Evolutionary conservation across 2,329 filamentous ascomycete species (phyloP).

Genomic region (Dactylellina haptotyla): DNA sequence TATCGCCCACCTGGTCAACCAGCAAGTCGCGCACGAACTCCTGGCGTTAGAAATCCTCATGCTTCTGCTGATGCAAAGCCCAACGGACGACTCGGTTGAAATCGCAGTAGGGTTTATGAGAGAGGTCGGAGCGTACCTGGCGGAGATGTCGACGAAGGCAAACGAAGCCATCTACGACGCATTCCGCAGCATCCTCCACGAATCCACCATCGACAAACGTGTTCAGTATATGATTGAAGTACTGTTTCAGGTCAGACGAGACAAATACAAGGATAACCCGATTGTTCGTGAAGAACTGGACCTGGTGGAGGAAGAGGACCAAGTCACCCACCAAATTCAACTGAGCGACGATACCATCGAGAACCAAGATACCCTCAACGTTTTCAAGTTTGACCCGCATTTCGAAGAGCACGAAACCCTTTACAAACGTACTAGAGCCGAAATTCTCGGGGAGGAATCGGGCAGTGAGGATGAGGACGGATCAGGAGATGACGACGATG

Average conservation of each 20-base stretch:
- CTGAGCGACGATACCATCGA: conserved; percentile 81
- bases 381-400: conserved; percentile 92
- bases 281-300: conserved; percentile 92
- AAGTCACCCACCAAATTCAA: conserved; percentile 88
- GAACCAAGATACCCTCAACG: conserved; percentile 85
- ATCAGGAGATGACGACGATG: conserved; percentile 66
- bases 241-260: conserved; percentile 93
- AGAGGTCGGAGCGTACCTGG: conserved; percentile 91
- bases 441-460: conserved; percentile 93
- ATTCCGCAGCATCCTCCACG: conserved; percentile 92
- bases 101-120: conserved; percentile 93
- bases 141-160: conserved; percentile 92
- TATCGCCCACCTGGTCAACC: conserved; percentile 92
- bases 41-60: conserved; percentile 91
- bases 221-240: conserved; percentile 99
- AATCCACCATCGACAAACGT: conserved; percentile 95
- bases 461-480: conserved; percentile 78
- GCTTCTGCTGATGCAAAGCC: conserved; percentile 84
- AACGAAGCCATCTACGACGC: conserved; percentile 93
- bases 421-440: conserved; percentile 88
- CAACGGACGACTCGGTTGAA: conserved; percentile 96
- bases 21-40: conserved; percentile 94
- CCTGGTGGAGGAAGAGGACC: conserved; percentile 95
- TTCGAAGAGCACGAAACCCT: conserved; percentile 91
- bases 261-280: conserved; percentile 94